Conservation (phyloP, 352 stramenopile genomes). For the Phytopythium oedochilum region DNA sequence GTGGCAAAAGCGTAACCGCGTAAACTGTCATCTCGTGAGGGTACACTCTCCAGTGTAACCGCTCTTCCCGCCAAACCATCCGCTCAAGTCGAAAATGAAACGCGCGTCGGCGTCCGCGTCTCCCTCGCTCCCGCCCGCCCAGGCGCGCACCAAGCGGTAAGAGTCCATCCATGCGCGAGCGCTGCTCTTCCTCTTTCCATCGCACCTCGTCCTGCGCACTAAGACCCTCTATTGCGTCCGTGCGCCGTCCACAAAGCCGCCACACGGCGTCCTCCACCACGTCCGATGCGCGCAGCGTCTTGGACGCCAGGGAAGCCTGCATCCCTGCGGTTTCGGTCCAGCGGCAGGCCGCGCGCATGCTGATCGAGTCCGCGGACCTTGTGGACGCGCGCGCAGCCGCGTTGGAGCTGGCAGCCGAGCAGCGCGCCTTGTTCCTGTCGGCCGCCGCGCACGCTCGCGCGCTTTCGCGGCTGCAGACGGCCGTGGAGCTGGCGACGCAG, state of each 20-base stretch:
- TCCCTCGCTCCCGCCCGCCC: neutral
- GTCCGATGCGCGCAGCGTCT: neutral
- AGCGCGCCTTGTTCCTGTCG: neutral
- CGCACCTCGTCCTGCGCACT: neutral
- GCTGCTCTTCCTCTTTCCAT: neutral
- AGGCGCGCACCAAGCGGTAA: neutral
- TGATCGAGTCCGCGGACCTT: neutral
- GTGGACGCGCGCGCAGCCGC: neutral
- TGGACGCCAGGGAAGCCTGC: neutral
- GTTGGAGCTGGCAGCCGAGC: neutral
- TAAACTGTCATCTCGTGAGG: too few relatives aligned
- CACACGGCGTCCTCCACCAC: neutral
- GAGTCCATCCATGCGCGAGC: neutral
- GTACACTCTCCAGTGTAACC: too few relatives aligned
- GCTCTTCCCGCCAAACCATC: neutral
- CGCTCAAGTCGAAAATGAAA: neutral
- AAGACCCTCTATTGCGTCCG: neutral
- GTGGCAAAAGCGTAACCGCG: too few relatives aligned
- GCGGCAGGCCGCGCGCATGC: conserved; percentile 1
- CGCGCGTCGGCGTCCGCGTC: neutral
- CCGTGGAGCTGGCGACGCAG: conserved; percentile 2
- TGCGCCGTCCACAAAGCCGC: neutral
- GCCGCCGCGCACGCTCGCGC: neutral
- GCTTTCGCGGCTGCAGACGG: neutral
- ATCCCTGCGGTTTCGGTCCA: neutral